Base-by-base conservation (phyloP, 192 early-diverging fungal genomes). In the Pecoramyces ruminantium region DNA sequence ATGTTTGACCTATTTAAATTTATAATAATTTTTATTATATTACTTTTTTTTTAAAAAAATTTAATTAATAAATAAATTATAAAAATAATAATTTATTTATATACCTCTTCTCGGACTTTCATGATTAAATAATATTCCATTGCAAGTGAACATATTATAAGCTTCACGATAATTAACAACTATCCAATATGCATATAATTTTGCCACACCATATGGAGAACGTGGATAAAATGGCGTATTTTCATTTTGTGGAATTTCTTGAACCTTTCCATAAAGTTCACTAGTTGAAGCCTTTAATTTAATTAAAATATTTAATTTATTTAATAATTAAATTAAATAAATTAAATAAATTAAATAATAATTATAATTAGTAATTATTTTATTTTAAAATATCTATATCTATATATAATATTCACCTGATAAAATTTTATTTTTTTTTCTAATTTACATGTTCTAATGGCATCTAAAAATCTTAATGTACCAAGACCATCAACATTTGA, bases 171-270 rank as follows among this genome's bases (percentile, higher is more conserved):
- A 93, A 86, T 94, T 93, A 81, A 93, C 86, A 28, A 90, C 88
- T 84, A 94, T 93, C 93, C 93, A 94, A 86, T 89, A 94, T 79
- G 88, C 93, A 84, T 93, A 94, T 78, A 93, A 89, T 84, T 94
- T 94, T 38, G 93, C 93, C 17, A 94, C 92, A 84, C 86, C 93
- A 86, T 94, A 94, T 28, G 93, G 93, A 28, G 92, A 93, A 79
- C 93, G 88, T 79, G 92, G 93, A 84, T 94, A 94, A 84, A 94
- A 94, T 17, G 92, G 93, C 13, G 93, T 93, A 21, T 88, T 94
- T 83, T 94, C 93, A 82, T 86, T 91, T 83, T 93, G 92, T 29
- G 92, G 92, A 25, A 89, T 92, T 82, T 94, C 93, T 15, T 86
- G 88, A 12, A n/a, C 92, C 93, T 82, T 93, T 79, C 93, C 93